phyloP scores from a whole-genome alignment of 2,329 filamentous ascomycete species.

The Coleophoma eucalyptorum region DNA sequence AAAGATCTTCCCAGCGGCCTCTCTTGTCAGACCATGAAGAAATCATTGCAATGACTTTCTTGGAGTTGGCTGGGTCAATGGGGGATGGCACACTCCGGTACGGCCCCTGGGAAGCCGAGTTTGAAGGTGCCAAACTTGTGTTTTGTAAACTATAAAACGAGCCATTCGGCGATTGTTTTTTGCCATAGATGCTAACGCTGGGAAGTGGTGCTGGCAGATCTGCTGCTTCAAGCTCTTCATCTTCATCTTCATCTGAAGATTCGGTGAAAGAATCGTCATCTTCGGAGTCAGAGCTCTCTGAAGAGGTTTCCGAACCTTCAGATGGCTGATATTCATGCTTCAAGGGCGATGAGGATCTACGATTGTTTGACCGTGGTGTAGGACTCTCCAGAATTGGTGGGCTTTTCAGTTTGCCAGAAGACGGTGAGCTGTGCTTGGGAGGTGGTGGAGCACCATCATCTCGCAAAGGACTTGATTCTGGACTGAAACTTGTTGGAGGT shows the following conservation, averaged over 20 bases:
- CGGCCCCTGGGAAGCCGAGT: conserved; percentile 76
- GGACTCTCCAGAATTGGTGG: conserved; percentile 18
- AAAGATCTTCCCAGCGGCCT: conserved; percentile 57
- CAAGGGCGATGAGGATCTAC: conserved; percentile 83
- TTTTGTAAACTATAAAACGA: conserved; percentile 22
- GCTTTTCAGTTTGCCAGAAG: conserved; percentile 38
- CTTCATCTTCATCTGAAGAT: conserved; percentile 42
- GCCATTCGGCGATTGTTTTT: conserved; percentile 10
- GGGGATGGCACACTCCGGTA: conserved; percentile 48
- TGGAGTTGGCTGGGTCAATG: conserved; percentile 33
- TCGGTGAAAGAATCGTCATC: conserved; percentile 45
- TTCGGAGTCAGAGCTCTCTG: conserved; percentile 51
- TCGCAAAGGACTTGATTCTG: conserved; percentile 2
- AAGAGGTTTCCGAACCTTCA: conserved; percentile 58
- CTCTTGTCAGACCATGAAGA: conserved; percentile 60
- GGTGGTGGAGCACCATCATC: conserved; percentile 24
- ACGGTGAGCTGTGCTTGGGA: conserved; percentile 24
- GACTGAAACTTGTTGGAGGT: conserved; percentile 4
- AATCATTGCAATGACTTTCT: conserved; percentile 47
- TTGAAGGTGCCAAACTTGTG: conserved; percentile 68
- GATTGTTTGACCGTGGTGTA: conserved; percentile 37
- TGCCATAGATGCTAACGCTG: conserved; percentile 17
- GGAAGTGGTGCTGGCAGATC: conserved; percentile 30
- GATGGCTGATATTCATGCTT: conserved; percentile 98
- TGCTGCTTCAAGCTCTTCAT: conserved; percentile 52